Percentiles rank a stretch among this genome's conserved stretches.
These are phyloP conservation scores for Naganishia friedmannii DNA, from an alignment of 768 basidiomycete genomes.

Conservation along the genomic window DNA sequence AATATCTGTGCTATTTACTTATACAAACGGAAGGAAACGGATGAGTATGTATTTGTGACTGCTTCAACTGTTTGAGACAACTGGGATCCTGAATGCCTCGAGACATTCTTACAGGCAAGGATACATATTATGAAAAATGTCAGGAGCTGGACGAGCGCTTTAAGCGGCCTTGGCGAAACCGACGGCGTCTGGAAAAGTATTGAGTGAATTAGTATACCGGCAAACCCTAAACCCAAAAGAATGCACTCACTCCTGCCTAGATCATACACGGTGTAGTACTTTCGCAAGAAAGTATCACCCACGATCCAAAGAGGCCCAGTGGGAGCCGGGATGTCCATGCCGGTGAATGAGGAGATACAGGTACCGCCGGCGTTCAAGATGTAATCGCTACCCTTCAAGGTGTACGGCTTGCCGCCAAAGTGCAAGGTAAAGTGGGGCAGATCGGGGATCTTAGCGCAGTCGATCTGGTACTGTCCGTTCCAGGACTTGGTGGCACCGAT, in stretches of 20 bases:
- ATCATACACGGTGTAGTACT: constrained; percentile 56
- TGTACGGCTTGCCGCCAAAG: constrained; percentile 76
- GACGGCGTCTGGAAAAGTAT: constrained; percentile 66
- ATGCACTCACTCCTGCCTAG: constrained; percentile 42
- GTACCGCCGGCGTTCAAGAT: constrained; percentile 84
- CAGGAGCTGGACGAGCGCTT: not conserved
- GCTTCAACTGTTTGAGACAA: not conserved
- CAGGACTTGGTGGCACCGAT: constrained; percentile 92
- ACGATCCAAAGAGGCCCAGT: constrained; percentile 75
- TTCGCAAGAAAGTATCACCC: constrained; percentile 80
- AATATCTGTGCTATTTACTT: constrained; percentile 1
- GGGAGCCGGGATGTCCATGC: constrained; percentile 73
- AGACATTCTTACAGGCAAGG: not conserved
- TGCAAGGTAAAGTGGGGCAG: constrained; percentile 81
- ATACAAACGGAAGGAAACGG: not conserved
- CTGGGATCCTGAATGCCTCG: not conserved
- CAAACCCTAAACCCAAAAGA: not conserved
- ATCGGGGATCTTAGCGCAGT: constrained; percentile 76
- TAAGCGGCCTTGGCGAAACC: constrained; percentile 64
- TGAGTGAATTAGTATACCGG: not conserved
- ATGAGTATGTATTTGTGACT: not conserved
- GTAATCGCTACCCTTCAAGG: constrained; percentile 78
- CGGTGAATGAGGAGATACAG: constrained; percentile 90
- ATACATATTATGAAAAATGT: not conserved
- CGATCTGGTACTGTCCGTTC: constrained; percentile 92